A percentile compares a stretch with the other conserved stretches of the same genome.
Conservation (phyloP, 2,329 filamentous ascomycete genomes). For the Elsinoe fawcettii region DNA sequence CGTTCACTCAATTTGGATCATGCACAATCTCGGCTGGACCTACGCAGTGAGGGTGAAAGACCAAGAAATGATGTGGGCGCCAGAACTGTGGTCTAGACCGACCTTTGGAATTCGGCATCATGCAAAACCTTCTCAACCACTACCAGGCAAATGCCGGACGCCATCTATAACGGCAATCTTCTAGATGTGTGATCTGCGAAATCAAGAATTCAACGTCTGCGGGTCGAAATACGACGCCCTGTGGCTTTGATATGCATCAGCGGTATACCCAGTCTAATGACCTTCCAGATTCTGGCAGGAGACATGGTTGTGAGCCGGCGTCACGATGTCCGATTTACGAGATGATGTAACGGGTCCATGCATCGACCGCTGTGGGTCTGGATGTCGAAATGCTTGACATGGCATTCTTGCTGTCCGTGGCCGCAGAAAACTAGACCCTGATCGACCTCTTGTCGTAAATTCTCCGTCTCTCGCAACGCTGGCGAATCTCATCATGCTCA, state of each 20-base stretch:
- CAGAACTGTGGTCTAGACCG: conserved; percentile 3
- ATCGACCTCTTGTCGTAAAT: not conserved
- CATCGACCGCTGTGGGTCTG: conserved; percentile 6
- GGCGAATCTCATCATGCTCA: not conserved
- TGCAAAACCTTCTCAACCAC: not conserved
- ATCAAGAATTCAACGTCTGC: not conserved
- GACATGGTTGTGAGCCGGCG: not conserved
- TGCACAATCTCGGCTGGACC: not conserved
- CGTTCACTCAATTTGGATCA: conserved; percentile 11
- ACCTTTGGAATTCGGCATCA: not conserved
- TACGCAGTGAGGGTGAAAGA: not conserved
- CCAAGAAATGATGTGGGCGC: not conserved
- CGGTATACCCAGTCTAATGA: not conserved
- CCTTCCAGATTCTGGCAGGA: conserved; percentile 3
- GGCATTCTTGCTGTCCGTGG: not conserved
- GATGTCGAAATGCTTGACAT: conserved; percentile 1
- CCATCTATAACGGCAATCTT: conserved; percentile 8
- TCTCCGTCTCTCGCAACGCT: not conserved
- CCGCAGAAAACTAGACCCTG: not conserved
- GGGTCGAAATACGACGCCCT: not conserved
- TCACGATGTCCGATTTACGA: conserved; percentile 8
- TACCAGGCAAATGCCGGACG: conserved; percentile 3
- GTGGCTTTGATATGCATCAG: not conserved
- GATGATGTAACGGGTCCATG: not conserved
- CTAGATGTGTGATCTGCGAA: not conserved